Conservation (phyloP, 1,284 basidiomycete genomes). For the Ganoderma multipileum region DNA sequence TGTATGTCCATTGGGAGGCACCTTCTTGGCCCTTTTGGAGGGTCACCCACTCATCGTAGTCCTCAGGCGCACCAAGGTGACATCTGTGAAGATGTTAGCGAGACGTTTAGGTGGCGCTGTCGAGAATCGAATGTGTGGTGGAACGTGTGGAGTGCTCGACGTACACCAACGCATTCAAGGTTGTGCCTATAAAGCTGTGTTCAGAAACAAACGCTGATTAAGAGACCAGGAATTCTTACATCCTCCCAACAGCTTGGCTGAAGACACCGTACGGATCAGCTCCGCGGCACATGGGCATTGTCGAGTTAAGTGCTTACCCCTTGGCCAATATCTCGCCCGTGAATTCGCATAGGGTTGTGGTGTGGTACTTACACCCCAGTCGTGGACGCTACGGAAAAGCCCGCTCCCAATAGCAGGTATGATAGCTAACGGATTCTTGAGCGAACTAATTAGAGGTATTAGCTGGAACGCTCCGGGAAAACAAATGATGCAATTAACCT, state of each 20-base stretch:
- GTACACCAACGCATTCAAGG: not conserved
- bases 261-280: not conserved
- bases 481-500: not conserved
- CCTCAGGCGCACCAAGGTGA: constrained; percentile 69
- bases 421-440: not conserved
- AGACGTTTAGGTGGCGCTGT: not conserved
- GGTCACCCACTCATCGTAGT: constrained; percentile 72
- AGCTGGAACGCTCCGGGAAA: not conserved
- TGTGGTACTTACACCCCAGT: constrained; percentile 60
- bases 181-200: constrained; percentile 47
- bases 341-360: constrained; percentile 57
- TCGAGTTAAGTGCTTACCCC: constrained; percentile 50
- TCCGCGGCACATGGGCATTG: too few relatives aligned
- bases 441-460: not conserved
- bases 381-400: constrained; percentile 38
- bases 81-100: constrained; percentile 49
- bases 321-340: constrained; percentile 61
- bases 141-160: constrained; percentile 55
- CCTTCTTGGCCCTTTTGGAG: constrained; percentile 54
- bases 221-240: not conserved
- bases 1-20: constrained; percentile 64
- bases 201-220: not conserved
- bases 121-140: constrained; percentile 55
- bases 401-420: not conserved
- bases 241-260: not conserved